Evolutionary conservation across 306 rosid species (phyloP).

Genomic region (Vigna hirtella): DNA sequence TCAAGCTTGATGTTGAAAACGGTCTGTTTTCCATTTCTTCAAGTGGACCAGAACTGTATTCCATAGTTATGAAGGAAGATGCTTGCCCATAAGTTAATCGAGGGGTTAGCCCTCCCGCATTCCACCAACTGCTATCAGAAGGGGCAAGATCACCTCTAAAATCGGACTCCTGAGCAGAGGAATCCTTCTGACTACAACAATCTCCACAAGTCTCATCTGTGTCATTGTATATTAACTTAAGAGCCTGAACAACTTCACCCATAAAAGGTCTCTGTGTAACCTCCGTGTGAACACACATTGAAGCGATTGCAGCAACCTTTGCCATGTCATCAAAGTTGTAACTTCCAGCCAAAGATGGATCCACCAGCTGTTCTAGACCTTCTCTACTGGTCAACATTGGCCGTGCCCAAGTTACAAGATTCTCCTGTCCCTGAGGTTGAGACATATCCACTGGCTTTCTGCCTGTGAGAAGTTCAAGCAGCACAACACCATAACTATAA

Average conservation of each 20-base stretch:
- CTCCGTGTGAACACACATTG: slow-evolving; percentile 93
- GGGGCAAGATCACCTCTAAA: slow-evolving; percentile 77
- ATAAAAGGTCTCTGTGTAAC: slow-evolving; percentile 94
- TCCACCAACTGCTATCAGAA: slow-evolving; percentile 97
- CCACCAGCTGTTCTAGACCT: slow-evolving; percentile 91
- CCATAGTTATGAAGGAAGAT: slow-evolving; percentile 92
- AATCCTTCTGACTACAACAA: slow-evolving; percentile 80
- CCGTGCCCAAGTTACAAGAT: slow-evolving; percentile 93
- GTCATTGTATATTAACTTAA: slow-evolving; percentile 89
- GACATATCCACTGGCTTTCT: slow-evolving; percentile 95
- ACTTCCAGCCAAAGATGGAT: slow-evolving; percentile 78
- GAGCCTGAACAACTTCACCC: slow-evolving; percentile 99
- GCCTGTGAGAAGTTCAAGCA: slow-evolving; percentile 95
- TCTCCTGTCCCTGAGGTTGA: slow-evolving; percentile 90
- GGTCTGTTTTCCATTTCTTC: slow-evolving; percentile 89
- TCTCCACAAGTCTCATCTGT: slow-evolving; percentile 83
- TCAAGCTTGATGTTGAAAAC: slow-evolving; percentile 81
- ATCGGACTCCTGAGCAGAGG: slow-evolving; percentile 87
- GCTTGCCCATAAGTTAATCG: slow-evolving; percentile 80
- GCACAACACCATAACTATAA: slow-evolving; percentile 93
- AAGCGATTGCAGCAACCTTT: slow-evolving; percentile 95
- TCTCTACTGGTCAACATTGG: slow-evolving; percentile 80
- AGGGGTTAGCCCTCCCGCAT: slow-evolving; percentile 85
- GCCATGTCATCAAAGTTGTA: slow-evolving; percentile 94
- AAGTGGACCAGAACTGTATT: slow-evolving; percentile 93